Evolutionary conservation across 306 rosid species (phyloP).

Genomic region (Dalbergia oliveri): DNA sequence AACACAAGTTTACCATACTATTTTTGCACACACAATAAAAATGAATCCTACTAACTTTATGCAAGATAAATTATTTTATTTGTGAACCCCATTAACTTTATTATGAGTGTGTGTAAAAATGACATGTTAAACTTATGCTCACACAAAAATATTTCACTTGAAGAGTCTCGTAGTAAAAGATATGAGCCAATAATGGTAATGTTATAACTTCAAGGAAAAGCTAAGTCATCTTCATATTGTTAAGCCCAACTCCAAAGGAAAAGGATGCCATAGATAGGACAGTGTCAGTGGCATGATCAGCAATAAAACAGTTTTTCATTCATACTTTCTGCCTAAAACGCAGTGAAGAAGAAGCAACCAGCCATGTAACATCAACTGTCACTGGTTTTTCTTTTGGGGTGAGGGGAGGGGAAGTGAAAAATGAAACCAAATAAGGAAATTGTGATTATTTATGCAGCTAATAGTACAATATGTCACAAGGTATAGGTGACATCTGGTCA

Average conservation of each 20-base stretch:
- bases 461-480: slow-evolving; percentile 41
- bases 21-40: too few species aligned
- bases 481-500: slow-evolving; percentile 52
- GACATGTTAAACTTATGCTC: too few species aligned
- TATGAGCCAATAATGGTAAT: slow-evolving; percentile 23
- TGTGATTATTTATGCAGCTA: slow-evolving; percentile 40
- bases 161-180: slow-evolving; percentile 3
- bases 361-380: neutral
- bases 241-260: neutral
- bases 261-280: neutral
- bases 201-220: neutral
- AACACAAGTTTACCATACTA: too few species aligned
- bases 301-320: neutral
- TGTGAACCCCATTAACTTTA: too few species aligned
- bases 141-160: too few species aligned
- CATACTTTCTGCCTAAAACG: slow-evolving; percentile 4
- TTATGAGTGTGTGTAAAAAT: too few species aligned
- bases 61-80: too few species aligned
- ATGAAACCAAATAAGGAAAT: neutral
- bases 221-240: neutral
- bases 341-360: slow-evolving; percentile 14
- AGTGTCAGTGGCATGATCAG: slow-evolving; percentile 5
- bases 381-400: neutral
- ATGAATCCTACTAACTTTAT: too few species aligned
- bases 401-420: neutral